Percentiles rank a stretch among this genome's conserved stretches.
These are phyloP conservation scores for Pythium aphanidermatum DNA, from an alignment of 352 stramenopile genomes.

Conservation along the genomic window DNA sequence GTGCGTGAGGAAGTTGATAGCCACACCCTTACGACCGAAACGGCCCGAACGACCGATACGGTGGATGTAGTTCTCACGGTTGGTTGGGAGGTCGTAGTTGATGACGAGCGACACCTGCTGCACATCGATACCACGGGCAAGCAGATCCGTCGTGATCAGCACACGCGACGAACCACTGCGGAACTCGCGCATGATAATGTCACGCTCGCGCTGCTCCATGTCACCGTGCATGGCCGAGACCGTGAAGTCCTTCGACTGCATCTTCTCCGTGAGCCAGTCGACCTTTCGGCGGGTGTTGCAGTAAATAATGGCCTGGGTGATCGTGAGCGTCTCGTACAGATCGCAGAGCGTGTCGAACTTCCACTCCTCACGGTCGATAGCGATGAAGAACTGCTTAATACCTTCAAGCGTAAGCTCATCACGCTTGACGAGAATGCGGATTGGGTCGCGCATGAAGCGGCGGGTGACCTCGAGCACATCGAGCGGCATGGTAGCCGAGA, in stretches of 20 bases:
- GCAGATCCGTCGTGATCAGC: slow-evolving; percentile 99
- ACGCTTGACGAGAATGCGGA: slow-evolving; percentile 99
- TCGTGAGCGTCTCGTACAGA: slow-evolving; percentile 98
- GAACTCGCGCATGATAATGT: slow-evolving; percentile 99
- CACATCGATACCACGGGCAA: slow-evolving; percentile 99
- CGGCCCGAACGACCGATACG: slow-evolving; percentile 99
- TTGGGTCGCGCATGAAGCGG: slow-evolving; percentile 98
- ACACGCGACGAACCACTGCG: slow-evolving; percentile 97
- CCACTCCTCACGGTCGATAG: slow-evolving; percentile 98
- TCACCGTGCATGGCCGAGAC: slow-evolving; percentile 99
- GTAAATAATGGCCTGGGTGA: slow-evolving; percentile 99
- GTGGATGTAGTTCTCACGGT: slow-evolving; percentile 99
- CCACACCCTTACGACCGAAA: slow-evolving; percentile 99
- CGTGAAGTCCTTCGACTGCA: slow-evolving; percentile 99
- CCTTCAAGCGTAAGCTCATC: slow-evolving; percentile 96
- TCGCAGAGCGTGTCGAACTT: slow-evolving; percentile 99
- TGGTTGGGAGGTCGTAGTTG: slow-evolving; percentile 99
- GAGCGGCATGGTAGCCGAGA: slow-evolving; percentile 99
- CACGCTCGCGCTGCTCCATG: slow-evolving; percentile 99
- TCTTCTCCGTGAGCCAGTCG: slow-evolving; percentile 99
- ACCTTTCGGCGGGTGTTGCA: slow-evolving; percentile 98
- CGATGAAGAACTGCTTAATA: slow-evolving; percentile 99
- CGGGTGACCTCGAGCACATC: slow-evolving; percentile 99
- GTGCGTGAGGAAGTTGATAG: slow-evolving; percentile 99
- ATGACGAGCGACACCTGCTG: slow-evolving; percentile 98